Conservation (phyloP, 2,329 filamentous ascomycete genomes). For the Phialophora tarda region DNA sequence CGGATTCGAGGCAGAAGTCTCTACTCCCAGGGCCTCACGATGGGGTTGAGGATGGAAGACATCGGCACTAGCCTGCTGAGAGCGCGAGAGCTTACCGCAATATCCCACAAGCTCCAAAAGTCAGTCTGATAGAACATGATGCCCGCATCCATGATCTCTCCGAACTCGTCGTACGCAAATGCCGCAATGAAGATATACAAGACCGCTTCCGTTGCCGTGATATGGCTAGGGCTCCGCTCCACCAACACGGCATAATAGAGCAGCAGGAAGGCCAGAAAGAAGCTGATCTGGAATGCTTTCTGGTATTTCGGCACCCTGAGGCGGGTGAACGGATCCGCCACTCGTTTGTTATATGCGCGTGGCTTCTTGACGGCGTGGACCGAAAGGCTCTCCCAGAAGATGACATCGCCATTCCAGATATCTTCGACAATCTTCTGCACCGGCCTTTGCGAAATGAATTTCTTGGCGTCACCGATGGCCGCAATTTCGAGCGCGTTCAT, state of each 20-base stretch:
- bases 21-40: background rate
- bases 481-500: slow-evolving; percentile 89
- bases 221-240: slow-evolving; percentile 67
- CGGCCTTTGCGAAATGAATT: slow-evolving; percentile 78
- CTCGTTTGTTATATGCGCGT: slow-evolving; percentile 72
- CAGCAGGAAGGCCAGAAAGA: slow-evolving; percentile 75
- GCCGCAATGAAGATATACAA: slow-evolving; percentile 86
- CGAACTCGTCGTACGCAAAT: slow-evolving; percentile 86
- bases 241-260: slow-evolving; percentile 89
- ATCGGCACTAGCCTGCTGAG: background rate
- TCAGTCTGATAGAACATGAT: slow-evolving; percentile 83
- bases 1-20: background rate
- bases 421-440: slow-evolving; percentile 84
- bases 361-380: slow-evolving; percentile 75
- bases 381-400: slow-evolving; percentile 83
- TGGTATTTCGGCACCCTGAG: slow-evolving; percentile 81
- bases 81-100: slow-evolving; percentile 49
- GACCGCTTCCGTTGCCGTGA: slow-evolving; percentile 72
- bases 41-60: background rate
- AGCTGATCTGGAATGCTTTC: slow-evolving; percentile 81
- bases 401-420: slow-evolving; percentile 84
- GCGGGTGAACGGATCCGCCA: slow-evolving; percentile 74
- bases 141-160: slow-evolving; percentile 83
- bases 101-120: slow-evolving; percentile 77
- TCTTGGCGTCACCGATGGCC: slow-evolving; percentile 79